These are phyloP conservation scores for Clarireedia homoeocarpa DNA, from an alignment of 2,329 filamentous ascomycete genomes.

Conservation along the genomic window DNA sequence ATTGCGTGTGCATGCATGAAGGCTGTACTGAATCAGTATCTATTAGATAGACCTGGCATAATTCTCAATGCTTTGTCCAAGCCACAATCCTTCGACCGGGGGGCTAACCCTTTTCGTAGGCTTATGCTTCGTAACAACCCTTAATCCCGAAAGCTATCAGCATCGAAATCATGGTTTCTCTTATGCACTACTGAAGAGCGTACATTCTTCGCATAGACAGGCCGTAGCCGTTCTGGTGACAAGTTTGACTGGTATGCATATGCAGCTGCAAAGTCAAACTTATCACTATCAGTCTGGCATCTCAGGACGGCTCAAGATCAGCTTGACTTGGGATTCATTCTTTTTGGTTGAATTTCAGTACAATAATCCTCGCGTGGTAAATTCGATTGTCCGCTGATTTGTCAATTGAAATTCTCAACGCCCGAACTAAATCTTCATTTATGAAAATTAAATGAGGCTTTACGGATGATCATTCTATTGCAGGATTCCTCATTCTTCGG, in stretches of 20 bases:
- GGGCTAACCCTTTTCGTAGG: background rate
- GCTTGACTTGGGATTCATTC: background rate
- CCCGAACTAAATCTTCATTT: background rate
- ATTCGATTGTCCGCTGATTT: background rate
- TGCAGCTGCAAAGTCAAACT: slow-evolving; percentile 2
- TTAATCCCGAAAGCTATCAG: background rate
- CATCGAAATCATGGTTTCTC: background rate
- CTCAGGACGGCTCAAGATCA: background rate
- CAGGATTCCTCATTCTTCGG: background rate
- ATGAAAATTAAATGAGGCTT: background rate
- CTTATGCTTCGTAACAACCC: background rate
- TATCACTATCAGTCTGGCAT: background rate
- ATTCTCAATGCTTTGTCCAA: slow-evolving; percentile 1
- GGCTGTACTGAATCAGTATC: no score
- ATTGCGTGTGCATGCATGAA: background rate
- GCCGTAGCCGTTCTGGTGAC: background rate
- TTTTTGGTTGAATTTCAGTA: background rate
- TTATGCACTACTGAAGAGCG: background rate
- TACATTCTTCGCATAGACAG: background rate
- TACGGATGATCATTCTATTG: background rate
- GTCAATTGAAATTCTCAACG: background rate
- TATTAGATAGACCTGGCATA: background rate
- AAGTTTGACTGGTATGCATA: slow-evolving; percentile 2
- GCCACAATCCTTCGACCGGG: slow-evolving; percentile 5
- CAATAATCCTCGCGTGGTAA: background rate